Conservation (phyloP, 2,329 filamentous ascomycete genomes). For the Elsinoe australis region DNA sequence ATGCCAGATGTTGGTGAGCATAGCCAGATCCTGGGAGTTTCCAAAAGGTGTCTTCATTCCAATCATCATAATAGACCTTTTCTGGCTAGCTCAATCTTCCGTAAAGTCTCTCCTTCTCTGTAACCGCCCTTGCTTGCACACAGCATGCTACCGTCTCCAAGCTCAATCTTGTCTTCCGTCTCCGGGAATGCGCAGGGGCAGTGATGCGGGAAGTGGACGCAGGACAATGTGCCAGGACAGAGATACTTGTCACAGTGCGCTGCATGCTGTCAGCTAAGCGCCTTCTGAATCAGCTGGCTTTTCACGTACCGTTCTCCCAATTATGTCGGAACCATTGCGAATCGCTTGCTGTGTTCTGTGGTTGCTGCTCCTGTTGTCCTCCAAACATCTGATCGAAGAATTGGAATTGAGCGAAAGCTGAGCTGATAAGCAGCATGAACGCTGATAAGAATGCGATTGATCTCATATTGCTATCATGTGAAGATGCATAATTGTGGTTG, state of each 20-base stretch:
- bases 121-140: slow-evolving; percentile 71
- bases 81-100: slow-evolving; percentile 71
- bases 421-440: slow-evolving; percentile 53
- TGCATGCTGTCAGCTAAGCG: slow-evolving; percentile 28
- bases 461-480: not conserved
- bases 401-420: slow-evolving; percentile 72
- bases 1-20: too few species aligned
- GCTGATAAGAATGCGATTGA: slow-evolving; percentile 25
- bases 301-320: slow-evolving; percentile 58
- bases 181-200: slow-evolving; percentile 78
- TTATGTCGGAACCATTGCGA: slow-evolving; percentile 67
- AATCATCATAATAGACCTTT: slow-evolving; percentile 62
- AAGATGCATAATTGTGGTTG: not conserved
- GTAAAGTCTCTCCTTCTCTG: slow-evolving; percentile 59
- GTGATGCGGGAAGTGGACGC: slow-evolving; percentile 93
- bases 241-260: slow-evolving; percentile 90
- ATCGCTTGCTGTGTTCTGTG: slow-evolving; percentile 78
- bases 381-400: slow-evolving; percentile 98
- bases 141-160: slow-evolving; percentile 64
- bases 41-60: too few species aligned
- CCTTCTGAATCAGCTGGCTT: not conserved
- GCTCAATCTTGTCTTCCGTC: slow-evolving; percentile 59
- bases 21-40: too few species aligned
- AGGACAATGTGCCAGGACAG: slow-evolving; percentile 87
- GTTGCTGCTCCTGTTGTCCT: slow-evolving; percentile 51